phyloP scores from a whole-genome alignment of 2,329 filamentous ascomycete species.

The Aspergillus felis region DNA sequence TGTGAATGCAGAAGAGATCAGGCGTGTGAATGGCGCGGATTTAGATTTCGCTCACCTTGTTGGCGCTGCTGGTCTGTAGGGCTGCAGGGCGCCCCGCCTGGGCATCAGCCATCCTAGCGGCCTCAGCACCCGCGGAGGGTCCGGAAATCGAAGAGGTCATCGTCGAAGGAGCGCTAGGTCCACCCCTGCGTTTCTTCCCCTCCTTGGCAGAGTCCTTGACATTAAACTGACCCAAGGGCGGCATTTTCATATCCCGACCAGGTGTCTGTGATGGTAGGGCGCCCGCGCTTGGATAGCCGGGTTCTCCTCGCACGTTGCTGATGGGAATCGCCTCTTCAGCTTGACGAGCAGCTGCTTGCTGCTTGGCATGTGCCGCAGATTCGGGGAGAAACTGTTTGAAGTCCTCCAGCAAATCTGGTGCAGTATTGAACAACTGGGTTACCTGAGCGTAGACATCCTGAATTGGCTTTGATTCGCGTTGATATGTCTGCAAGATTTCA shows the following conservation, averaged over 20 bases:
- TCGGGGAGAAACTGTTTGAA: constrained; percentile 99
- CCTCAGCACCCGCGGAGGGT: constrained; percentile 27
- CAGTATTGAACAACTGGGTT: constrained; percentile 86
- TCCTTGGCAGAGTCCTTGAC: constrained; percentile 80
- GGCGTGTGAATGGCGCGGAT: constrained; percentile 5
- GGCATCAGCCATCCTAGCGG: constrained; percentile 30
- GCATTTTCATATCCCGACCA: constrained; percentile 63
- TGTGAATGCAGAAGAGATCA: not conserved
- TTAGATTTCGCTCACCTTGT: constrained; percentile 45
- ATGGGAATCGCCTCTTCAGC: constrained; percentile 65
- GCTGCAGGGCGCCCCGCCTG: constrained; percentile 32
- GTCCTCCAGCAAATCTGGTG: constrained; percentile 91
- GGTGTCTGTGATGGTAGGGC: constrained; percentile 50
- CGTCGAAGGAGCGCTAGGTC: constrained; percentile 39
- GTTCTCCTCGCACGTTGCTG: constrained; percentile 59
- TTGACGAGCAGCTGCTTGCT: constrained; percentile 56
- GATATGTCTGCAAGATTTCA: constrained; percentile 96
- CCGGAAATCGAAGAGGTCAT: constrained; percentile 34
- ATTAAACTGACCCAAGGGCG: constrained; percentile 92
- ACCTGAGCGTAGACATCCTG: constrained; percentile 98
- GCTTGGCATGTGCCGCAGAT: constrained; percentile 68
- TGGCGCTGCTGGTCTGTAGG: constrained; percentile 41
- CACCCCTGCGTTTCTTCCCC: constrained; percentile 77
- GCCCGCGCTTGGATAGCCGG: constrained; percentile 40
- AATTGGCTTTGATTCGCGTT: constrained; percentile 95